phyloP scores from a whole-genome alignment of 1,284 basidiomycete genomes.

The Sphagnurus paluster region DNA sequence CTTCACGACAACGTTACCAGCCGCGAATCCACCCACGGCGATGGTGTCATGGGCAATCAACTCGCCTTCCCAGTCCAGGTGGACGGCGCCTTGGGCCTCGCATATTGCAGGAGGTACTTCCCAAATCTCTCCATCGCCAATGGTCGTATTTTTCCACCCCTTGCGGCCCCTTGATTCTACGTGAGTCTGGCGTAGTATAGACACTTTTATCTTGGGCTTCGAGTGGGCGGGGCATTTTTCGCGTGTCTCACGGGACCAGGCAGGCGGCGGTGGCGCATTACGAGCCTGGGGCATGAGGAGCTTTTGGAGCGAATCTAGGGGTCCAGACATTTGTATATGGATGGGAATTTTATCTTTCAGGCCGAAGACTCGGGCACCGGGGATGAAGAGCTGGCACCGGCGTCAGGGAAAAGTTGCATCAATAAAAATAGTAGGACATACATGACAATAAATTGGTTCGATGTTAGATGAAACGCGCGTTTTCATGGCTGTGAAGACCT shows the following conservation, averaged over 20 bases:
- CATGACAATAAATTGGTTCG: slow-evolving; percentile 48
- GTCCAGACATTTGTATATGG: slow-evolving; percentile 58
- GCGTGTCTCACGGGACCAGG: slow-evolving; percentile 6
- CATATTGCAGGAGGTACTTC: slow-evolving; percentile 35
- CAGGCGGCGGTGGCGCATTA: background rate
- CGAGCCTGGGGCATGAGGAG: slow-evolving; percentile 32
- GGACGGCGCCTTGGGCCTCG: slow-evolving; percentile 22
- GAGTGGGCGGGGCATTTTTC: slow-evolving; percentile 16
- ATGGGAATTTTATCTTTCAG: slow-evolving; percentile 57
- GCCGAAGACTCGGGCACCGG: slow-evolving; percentile 52
- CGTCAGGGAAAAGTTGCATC: background rate
- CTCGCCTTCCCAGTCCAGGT: slow-evolving; percentile 49
- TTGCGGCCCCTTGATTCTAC: slow-evolving; percentile 31
- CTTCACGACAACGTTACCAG: slow-evolving; percentile 39
- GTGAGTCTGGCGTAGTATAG: slow-evolving; percentile 40
- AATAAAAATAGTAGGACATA: slow-evolving; percentile 29
- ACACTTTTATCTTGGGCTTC: slow-evolving; percentile 38
- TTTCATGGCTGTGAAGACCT: slow-evolving; percentile 45
- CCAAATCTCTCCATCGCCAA: slow-evolving; percentile 41
- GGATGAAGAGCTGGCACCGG: slow-evolving; percentile 45
- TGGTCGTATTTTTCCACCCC: slow-evolving; percentile 32
- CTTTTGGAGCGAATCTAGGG: slow-evolving; percentile 39
- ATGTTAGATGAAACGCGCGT: slow-evolving; percentile 28
- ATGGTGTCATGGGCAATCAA: slow-evolving; percentile 32
- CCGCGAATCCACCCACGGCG: slow-evolving; percentile 40